Evolutionary conservation across 257 asterid species (phyloP), one percentile per base, ranked within the genome.

Genomic region (Petrea volubilis): DNA sequence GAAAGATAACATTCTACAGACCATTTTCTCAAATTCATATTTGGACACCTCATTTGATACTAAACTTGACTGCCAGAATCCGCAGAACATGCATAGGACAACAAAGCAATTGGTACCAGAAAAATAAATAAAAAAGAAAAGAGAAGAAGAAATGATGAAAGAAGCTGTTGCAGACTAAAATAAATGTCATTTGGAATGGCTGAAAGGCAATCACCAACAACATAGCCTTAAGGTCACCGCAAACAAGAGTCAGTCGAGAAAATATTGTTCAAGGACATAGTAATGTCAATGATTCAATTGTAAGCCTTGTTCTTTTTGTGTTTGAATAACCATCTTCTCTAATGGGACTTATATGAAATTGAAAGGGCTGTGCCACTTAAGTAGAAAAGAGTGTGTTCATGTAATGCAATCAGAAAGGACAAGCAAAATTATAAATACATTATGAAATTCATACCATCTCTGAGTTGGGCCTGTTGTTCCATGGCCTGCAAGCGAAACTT

Each of bases 381-480:
- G 47, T 23, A 12, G 50, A 43, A 55, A 2, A 49, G 41, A 7
- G 28, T 18, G 74, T 51, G 21, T 21, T n/a, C 0, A 57, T 17
- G 47, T 14, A 28, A 36, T 29, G 43, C 8, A 36, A 53, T 24
- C 27, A 2, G 12, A 28, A 21, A 69, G 47, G 14, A 38, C 21
- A 17, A 49, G 15, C 7, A 17, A 34, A 61, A 49, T 15, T 34
- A 71, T 6, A 44, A 51, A 47, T 8, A 44, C 12, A 28, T 46
- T 74, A 49, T 17, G n/a, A 18, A 40, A 50, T 3, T n/a, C 67
- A 66, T 85, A 89, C 96, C 94, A 64, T 89, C 94, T 56, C 91
- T 83, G 69, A 89, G 96, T 64, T 85, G 91, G 31, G 96, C 94
- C 73, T 89, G 96, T 73, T 89, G 96, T 27, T 89, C 91, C 94